Evolutionary conservation across 2,329 filamentous ascomycete species (phyloP), one percentile per base, ranked within the genome.

Genomic region (Fusarium chaquense): DNA sequence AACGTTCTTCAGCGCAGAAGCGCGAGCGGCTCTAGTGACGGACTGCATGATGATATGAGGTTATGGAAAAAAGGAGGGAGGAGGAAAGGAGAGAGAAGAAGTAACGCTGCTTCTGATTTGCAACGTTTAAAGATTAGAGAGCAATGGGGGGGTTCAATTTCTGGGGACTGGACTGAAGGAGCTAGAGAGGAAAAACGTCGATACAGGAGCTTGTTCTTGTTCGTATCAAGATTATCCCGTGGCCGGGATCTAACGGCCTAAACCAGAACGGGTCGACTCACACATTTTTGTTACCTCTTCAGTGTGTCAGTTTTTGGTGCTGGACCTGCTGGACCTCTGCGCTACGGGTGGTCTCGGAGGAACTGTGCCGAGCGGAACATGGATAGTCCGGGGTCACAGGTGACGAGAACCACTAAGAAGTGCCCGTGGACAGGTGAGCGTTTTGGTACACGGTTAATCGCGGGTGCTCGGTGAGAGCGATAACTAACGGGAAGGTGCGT

Each of bases 41-140:
- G 93, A 91, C 88, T 97, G 93, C 94, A 97, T 97, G 77, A 79
- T 89, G 83, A 18, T 65, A 40, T 36, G 62, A 40, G 22, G 49
- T 49, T 53, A 30, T 64, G 59, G 24, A 51, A 64, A 44, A 43
- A 24, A 24, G 22, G 40, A 43, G 40, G 15, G 40, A 16, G 15
- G 40, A 24, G 22, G 18, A 54, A 55, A 62, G 51, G 36, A 43
- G 47, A 55, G 49, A 52, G 55, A 59, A 28, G 60, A 49, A 47
- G 16, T 32, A 52, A 57, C 55, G 69, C 58, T 63, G 67, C 62
- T 65, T 47, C 28, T 46, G 53, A 33, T 40, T 40, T 51, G 63
- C 53, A 65, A 59, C 64, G 69, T 67, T 63, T 51, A 47, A 57
- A 61, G 61, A 57, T 56, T 56, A 56, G 54, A 41, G 52, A 65